Percentiles rank a stretch among this genome's conserved stretches.
These are phyloP conservation scores for Incumbomyces delicatus DNA, from an alignment of 2,329 filamentous ascomycete species.

Conservation along the genomic window DNA sequence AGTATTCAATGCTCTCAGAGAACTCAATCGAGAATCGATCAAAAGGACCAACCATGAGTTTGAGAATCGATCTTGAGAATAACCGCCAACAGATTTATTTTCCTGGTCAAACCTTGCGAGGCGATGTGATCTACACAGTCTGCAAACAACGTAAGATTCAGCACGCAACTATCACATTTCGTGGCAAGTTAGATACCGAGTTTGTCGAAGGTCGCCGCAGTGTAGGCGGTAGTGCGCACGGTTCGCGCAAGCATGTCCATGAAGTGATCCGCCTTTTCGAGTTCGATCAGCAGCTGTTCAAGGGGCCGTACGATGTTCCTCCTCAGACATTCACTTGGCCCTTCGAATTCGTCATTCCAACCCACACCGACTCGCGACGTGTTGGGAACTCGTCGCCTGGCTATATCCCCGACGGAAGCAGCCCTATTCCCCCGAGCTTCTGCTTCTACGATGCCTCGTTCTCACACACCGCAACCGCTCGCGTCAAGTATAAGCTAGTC, in stretches of 20 bases:
- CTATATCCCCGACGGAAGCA: neutral
- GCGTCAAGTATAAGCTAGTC: slow-evolving; percentile 6
- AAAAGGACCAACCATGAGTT: neutral
- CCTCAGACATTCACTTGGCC: slow-evolving; percentile 4
- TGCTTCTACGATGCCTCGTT: neutral
- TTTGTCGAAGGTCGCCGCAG: neutral
- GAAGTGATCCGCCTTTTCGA: slow-evolving; percentile 5
- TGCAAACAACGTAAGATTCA: slow-evolving; percentile 1
- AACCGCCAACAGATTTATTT: neutral
- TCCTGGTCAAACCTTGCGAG: neutral
- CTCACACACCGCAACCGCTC: neutral
- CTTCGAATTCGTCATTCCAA: slow-evolving; percentile 3
- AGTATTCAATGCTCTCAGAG: neutral
- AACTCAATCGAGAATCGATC: too few species aligned
- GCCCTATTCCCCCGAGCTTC: neutral
- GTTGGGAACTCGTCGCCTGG: neutral
- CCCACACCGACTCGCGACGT: neutral
- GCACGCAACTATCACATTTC: slow-evolving; percentile 1
- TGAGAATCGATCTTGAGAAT: slow-evolving; percentile 1
- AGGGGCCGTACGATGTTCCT: slow-evolving; percentile 2
- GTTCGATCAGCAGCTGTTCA: neutral
- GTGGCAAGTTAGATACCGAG: slow-evolving; percentile 4
- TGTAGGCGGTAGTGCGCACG: neutral
- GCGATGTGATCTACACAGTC: neutral
- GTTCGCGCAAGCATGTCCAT: neutral